phyloP scores from a whole-genome alignment of 768 basidiomycete species.

The Leucosporidium creatinivorum region DNA sequence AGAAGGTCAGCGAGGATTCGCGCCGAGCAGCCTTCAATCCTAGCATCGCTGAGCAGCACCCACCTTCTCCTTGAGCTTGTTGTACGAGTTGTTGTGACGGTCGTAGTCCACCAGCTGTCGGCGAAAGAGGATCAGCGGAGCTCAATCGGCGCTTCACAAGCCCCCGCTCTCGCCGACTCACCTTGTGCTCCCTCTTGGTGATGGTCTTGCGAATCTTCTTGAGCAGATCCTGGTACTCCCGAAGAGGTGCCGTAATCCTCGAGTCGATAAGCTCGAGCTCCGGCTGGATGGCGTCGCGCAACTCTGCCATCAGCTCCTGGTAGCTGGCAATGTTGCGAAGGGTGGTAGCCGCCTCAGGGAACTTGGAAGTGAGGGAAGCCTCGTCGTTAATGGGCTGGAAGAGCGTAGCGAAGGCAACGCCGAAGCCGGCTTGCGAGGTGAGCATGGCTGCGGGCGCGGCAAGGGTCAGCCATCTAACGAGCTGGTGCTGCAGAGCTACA shows the following conservation, averaged over 20 bases:
- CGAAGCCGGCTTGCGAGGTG: constrained; percentile 43
- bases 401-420: constrained; percentile 42
- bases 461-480: constrained; percentile 39
- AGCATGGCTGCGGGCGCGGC: constrained; percentile 49
- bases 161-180: constrained; percentile 38
- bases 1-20: background rate
- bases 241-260: constrained; percentile 73
- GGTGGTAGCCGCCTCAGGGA: constrained; percentile 70
- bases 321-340: constrained; percentile 69
- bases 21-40: constrained; percentile 49
- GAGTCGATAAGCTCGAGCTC: constrained; percentile 92
- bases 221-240: constrained; percentile 77
- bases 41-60: background rate
- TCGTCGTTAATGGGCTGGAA: constrained; percentile 41
- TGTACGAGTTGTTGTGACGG: constrained; percentile 84
- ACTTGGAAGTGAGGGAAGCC: constrained; percentile 39
- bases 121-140: background rate
- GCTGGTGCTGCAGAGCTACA: background rate
- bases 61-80: constrained; percentile 85
- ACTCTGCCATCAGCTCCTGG: constrained; percentile 68
- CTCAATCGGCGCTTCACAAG: no score
- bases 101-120: constrained; percentile 83
- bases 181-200: constrained; percentile 95
- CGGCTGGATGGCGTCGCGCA: constrained; percentile 67
- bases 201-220: constrained; percentile 89